Conservation (phyloP, 2,329 filamentous ascomycete species). For the Iodosphaeria phyllophila region DNA sequence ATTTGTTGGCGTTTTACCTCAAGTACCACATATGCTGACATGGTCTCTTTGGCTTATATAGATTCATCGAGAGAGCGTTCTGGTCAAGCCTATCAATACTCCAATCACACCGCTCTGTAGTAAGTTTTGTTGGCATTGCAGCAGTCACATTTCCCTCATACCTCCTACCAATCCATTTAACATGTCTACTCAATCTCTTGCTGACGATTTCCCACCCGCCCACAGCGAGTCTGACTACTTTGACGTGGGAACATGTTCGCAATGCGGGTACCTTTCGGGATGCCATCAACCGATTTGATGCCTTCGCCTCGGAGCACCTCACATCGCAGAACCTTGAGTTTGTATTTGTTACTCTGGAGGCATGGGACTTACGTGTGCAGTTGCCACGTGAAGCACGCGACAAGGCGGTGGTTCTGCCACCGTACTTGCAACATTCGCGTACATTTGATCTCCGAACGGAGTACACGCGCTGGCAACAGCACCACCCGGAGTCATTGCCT, state of each 20-base stretch:
- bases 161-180: constrained; percentile 5
- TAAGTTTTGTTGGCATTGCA: constrained; percentile 49
- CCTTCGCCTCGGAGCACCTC: constrained; percentile 82
- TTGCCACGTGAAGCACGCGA: constrained; percentile 93
- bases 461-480: constrained; percentile 96
- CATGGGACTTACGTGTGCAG: constrained; percentile 96
- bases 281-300: constrained; percentile 86
- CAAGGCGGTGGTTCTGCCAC: constrained; percentile 90
- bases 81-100: constrained; percentile 97
- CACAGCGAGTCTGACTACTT: constrained; percentile 85
- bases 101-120: constrained; percentile 97
- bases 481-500: constrained; percentile 91
- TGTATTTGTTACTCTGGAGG: constrained; percentile 94
- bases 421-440: constrained; percentile 92
- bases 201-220: constrained; percentile 7
- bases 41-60: constrained; percentile 19
- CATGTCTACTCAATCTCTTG: too few relatives aligned
- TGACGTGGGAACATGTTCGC: constrained; percentile 98
- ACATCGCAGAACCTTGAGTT: constrained; percentile 86
- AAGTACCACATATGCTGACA: constrained; percentile 3
- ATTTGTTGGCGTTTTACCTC: not conserved
- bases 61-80: constrained; percentile 87
- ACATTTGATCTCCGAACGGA: constrained; percentile 95
- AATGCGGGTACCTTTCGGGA: constrained; percentile 95
- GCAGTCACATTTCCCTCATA: not conserved